Conservation (phyloP, 257 asterid species). For the Nicotiana benthamiana region DNA sequence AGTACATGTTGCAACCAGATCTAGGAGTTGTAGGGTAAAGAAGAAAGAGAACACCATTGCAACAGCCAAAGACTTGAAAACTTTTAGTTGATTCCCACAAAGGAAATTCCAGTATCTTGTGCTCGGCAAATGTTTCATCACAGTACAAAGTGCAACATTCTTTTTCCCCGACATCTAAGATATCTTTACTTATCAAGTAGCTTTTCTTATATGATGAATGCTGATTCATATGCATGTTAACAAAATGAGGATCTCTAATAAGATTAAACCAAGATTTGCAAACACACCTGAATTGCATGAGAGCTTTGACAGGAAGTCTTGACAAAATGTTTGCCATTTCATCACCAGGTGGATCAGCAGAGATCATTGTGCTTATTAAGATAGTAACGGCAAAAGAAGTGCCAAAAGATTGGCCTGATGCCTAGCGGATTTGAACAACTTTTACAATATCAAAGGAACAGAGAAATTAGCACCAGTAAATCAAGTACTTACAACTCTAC, state of each 20-base stretch:
- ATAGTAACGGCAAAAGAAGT: neutral
- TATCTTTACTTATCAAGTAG: neutral
- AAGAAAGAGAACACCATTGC: neutral
- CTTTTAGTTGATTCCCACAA: neutral
- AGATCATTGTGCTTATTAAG: neutral
- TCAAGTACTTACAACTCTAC: neutral
- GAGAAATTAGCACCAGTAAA: neutral
- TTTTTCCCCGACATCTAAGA: neutral
- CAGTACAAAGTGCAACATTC: neutral
- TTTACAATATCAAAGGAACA: neutral
- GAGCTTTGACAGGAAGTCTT: neutral
- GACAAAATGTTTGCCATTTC: neutral
- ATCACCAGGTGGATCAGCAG: neutral
- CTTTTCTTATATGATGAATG: neutral
- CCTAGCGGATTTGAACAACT: neutral
- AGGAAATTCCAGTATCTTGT: neutral
- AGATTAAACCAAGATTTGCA: neutral
- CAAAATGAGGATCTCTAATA: neutral
- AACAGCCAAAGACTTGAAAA: neutral
- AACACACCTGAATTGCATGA: neutral
- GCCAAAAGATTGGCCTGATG: neutral
- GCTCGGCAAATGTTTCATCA: conserved; percentile 1
- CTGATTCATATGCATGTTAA: neutral
- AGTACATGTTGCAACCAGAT: neutral
- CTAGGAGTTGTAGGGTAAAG: neutral